Base-by-base conservation (phyloP, 2,329 filamentous ascomycete species). In the Alternaria longipes region DNA sequence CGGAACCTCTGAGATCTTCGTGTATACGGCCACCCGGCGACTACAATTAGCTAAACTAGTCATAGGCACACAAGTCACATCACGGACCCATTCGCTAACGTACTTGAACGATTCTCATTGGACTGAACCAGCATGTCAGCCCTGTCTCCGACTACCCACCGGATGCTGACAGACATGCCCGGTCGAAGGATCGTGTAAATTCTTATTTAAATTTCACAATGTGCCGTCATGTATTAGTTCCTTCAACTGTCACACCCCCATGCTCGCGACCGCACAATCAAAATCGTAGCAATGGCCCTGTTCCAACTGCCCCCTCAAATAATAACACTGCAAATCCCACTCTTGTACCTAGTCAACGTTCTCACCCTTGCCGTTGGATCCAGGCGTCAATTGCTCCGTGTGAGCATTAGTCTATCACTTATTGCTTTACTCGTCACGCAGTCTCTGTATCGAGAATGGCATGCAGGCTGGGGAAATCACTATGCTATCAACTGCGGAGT, bases 401-500 rank as follows among this genome's bases (percentile, higher is more conserved):
- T 66, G 7, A 38, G 30, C 1, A 42, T 68, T 40, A 68, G 59
- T 30, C 40, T 73, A 1, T 71, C 73, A 0, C 42, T 58, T 3
- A 14, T 69, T 3, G 4, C 63, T 16, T 8, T 75, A 2, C 56
- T 76, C 0, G 42, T 59, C 2, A n/a, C 42, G 2, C 72, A 74
- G 54, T 65, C 62, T 8, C n/a, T 67, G 20, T 68, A 68, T 18
- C 34, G 59, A 44, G 59, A 65, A 8, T 67, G 63, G 45, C 36
- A 56, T 3, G 41, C 46, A 1, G 28, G 46, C 16, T 75, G 64
- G 58, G 67, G 66, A 1, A 32, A 59, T 12, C 60, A 65, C 1
- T 71, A 69, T 50, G 64, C 60, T 1, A 16, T 66, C 12, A 66
- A 66, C 22, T 66, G 54, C 28, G 24, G 53, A 4, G 54, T 64